Conservation (phyloP, 2,329 filamentous ascomycete species). For the Scytalidium sp. region DNA sequence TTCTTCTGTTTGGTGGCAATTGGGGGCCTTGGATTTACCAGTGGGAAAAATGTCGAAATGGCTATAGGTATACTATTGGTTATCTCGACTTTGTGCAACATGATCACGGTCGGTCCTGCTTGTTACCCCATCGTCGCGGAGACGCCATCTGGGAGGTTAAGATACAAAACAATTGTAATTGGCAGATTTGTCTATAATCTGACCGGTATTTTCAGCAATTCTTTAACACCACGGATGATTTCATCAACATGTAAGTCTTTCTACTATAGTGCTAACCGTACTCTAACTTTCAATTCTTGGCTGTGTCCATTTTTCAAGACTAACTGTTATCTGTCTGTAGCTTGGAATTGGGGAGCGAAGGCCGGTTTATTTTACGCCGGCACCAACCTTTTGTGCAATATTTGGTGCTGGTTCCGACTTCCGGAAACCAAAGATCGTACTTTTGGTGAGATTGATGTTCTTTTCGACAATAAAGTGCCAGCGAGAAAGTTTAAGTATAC, state of each 20-base stretch:
- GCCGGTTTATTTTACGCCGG: slow-evolving; percentile 27
- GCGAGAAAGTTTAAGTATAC: slow-evolving; percentile 25
- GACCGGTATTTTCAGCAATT: slow-evolving; percentile 23
- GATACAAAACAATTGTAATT: slow-evolving; percentile 24
- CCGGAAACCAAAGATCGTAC: slow-evolving; percentile 77
- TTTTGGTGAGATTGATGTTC: slow-evolving; percentile 79
- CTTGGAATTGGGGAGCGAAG: slow-evolving; percentile 29
- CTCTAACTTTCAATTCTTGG: background rate
- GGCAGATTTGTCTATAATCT: slow-evolving; percentile 23
- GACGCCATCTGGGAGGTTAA: slow-evolving; percentile 18
- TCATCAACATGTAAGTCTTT: slow-evolving; percentile 7
- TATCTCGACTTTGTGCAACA: slow-evolving; percentile 29
- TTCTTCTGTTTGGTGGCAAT: slow-evolving; percentile 54
- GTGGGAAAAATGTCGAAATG: slow-evolving; percentile 53
- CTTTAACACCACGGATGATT: slow-evolving; percentile 25
- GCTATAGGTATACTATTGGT: slow-evolving; percentile 32
- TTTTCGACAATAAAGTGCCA: slow-evolving; percentile 67
- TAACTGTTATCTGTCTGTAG: slow-evolving; percentile 7
- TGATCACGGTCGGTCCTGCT: slow-evolving; percentile 32
- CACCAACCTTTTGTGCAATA: slow-evolving; percentile 26
- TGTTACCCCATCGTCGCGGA: slow-evolving; percentile 25
- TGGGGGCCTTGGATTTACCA: slow-evolving; percentile 83
- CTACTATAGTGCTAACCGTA: background rate
- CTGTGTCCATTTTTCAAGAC: background rate
- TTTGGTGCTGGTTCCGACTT: slow-evolving; percentile 46